phyloP scores from a whole-genome alignment of 2,329 filamentous ascomycete species.

The Fusarium lyarnte region DNA sequence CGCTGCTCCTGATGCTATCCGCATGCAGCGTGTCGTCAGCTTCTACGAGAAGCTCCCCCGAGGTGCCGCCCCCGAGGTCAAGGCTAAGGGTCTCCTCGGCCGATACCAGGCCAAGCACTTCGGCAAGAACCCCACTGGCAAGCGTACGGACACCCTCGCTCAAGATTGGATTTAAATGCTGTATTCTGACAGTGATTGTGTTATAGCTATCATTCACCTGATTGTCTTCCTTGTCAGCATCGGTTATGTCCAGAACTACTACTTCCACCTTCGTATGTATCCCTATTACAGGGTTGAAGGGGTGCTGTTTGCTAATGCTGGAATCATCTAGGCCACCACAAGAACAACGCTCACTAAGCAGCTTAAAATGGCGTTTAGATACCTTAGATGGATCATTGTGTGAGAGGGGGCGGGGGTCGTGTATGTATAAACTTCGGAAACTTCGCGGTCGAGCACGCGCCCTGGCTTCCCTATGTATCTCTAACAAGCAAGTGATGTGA shows the following conservation, averaged over 20 bases:
- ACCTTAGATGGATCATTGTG: conserved; percentile 37
- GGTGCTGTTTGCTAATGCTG: conserved; percentile 26
- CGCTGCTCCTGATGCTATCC: conserved; percentile 91
- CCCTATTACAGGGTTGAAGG: neutral
- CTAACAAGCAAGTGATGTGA: conserved; percentile 45
- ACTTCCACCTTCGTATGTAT: conserved; percentile 98
- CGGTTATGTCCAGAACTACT: conserved; percentile 98
- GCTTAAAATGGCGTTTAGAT: conserved; percentile 24
- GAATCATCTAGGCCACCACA: conserved; percentile 84
- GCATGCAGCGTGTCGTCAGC: conserved; percentile 97
- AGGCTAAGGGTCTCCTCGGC: conserved; percentile 83
- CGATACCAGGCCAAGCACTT: conserved; percentile 95
- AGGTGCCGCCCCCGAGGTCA: conserved; percentile 83
- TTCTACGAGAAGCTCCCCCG: conserved; percentile 99
- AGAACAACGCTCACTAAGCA: conserved; percentile 97
- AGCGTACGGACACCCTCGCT: conserved; percentile 71
- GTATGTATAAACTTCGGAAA: conserved; percentile 55
- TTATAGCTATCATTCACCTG: conserved; percentile 84
- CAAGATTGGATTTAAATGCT: conserved; percentile 38
- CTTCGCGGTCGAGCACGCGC: conserved; percentile 49
- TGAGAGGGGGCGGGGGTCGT: conserved; percentile 46
- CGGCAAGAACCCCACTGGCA: conserved; percentile 88
- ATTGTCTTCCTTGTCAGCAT: conserved; percentile 80
- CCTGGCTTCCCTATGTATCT: conserved; percentile 50
- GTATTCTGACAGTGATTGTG: conserved; percentile 39